Base-by-base conservation (phyloP, 345 rosid species). In the Arabidopsis suecica region DNA sequence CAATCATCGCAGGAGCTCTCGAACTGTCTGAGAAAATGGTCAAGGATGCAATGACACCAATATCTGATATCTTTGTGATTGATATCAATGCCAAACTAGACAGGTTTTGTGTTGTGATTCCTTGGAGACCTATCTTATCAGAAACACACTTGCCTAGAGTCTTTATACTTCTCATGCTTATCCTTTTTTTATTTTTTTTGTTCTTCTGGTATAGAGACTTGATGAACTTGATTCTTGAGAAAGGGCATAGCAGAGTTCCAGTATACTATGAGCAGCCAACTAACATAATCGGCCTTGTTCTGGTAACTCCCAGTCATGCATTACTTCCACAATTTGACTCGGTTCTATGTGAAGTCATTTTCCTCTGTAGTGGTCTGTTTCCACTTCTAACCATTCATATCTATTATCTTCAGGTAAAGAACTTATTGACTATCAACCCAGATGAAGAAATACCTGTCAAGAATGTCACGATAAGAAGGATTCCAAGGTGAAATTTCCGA, bases 1-100 rank as follows among this genome's bases (percentile, higher is more conserved):
- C 99, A 30, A 95, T 95, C 65, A 95, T 95, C 75, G 98, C 97
- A 30, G 99, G 99, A 80, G 99, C 99, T 61, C 99, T 95, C 70
- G 97, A 88, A 79, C 97, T 95, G 36, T 60, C 84, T 5, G 97
- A 88, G 84, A 92, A 95, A 81, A 87, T 89, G 55, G 98, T 91
- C 64, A 76, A 86, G 50, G 85, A 90, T 84, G 97, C 98, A 71
- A 95, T 95, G 99, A 90, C 98, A 59, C 96, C 93, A 36, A 83
- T 95, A 56, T 67, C 81, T 10, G 98, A 88, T 67, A 90, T 88
- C 12, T 95, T 95, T 85, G 86, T 88, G 2, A 82, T 95, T 71
- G 96, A 92, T 76, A 89, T 95, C 56, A 90, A 90, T 76, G 88
- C 89, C 75, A 90, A 79, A 78, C 91, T 95, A 32, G 94, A 89